phyloP scores from a whole-genome alignment of 257 asterid species.

The Cordia subcordata region DNA sequence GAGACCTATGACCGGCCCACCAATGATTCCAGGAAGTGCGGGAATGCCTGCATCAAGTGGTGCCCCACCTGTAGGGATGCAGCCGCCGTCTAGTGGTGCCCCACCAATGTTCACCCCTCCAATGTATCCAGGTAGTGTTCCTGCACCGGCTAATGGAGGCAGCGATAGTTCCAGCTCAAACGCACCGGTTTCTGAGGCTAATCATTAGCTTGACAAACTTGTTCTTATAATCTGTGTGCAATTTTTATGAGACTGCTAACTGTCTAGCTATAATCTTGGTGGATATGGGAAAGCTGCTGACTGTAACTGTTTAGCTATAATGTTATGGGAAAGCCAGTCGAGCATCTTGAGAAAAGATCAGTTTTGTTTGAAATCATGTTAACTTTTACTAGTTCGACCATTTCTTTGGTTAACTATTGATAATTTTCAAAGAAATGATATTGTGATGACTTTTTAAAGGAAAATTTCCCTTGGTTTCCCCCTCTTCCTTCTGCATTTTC shows the following conservation, averaged over 20 bases:
- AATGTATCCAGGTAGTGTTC: constrained; percentile 41
- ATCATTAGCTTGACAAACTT: constrained; percentile 23
- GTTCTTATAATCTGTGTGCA: background rate
- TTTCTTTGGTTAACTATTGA: too few species aligned
- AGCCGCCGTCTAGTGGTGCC: constrained; percentile 32
- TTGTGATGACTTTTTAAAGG: too few species aligned
- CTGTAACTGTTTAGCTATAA: too few species aligned
- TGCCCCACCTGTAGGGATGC: constrained; percentile 58
- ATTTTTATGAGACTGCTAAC: background rate
- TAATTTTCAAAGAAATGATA: too few species aligned
- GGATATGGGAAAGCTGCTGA: background rate
- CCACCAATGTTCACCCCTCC: constrained; percentile 43
- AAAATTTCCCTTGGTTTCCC: too few species aligned
- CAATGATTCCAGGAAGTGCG: constrained; percentile 49
- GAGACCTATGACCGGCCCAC: constrained; percentile 56
- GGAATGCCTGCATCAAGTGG: constrained; percentile 51
- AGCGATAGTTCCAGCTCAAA: constrained; percentile 39
- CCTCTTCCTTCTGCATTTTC: too few species aligned
- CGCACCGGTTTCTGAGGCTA: constrained; percentile 38
- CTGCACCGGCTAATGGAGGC: constrained; percentile 38
- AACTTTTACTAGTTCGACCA: too few species aligned
- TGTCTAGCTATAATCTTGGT: background rate
- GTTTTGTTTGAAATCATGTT: too few species aligned
- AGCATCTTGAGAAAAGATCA: too few species aligned
- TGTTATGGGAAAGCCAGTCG: too few species aligned